Evolutionary conservation across 208 protist genomes (phyloP), one percentile per base, ranked within the genome.

Genomic region (Leptomonas pyrrhocoris): DNA sequence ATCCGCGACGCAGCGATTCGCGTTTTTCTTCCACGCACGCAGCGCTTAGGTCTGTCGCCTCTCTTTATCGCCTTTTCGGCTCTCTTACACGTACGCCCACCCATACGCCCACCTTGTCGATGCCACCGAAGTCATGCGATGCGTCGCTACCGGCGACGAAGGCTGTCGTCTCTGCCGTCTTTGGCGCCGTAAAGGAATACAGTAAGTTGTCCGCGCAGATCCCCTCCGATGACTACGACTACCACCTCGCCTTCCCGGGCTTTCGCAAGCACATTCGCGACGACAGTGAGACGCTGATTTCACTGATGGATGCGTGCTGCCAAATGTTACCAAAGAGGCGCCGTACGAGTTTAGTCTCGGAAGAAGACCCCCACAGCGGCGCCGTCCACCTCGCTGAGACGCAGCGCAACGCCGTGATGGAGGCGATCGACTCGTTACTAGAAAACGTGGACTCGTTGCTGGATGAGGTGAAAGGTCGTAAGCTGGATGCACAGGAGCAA

Each of bases 401-500:
- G 11, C 75, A 92, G 83, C 86, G 91, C 23, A 74, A 73, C 21
- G 76, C 74, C 2, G 85, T 92, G 16, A 93, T 96, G 87, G 88
- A 96, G 70, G 80, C 88, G 19, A 85, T 93, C 25, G 91, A 96
- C 67, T 94, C 91, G 30, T 61, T 94, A 16, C 73, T 94, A 23
- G 88, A 96, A 55, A 92, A 89, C 60, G 91, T 96, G 15, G 91
- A 94, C 72, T 77, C 80, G 15, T 70, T 93, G 46, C 74, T 96
- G 8, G 91, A 96, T 68, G 85, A 94, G 55, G 54, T 94, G 36
- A 83, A 81, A 43, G 91, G 91, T 3, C 73, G 77, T 9, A 82
- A 80, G 43, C 45, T 96, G 18, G 77, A 81, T 62, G 82, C 79
- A 12, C 81, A 78, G 62, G 88, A 90, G 21, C 91, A 96, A 66